Evolutionary conservation across 1,139 yeast genomes (phyloP), one percentile per base, ranked within the genome.

Genomic region (Yamadazyma jaroonii): DNA sequence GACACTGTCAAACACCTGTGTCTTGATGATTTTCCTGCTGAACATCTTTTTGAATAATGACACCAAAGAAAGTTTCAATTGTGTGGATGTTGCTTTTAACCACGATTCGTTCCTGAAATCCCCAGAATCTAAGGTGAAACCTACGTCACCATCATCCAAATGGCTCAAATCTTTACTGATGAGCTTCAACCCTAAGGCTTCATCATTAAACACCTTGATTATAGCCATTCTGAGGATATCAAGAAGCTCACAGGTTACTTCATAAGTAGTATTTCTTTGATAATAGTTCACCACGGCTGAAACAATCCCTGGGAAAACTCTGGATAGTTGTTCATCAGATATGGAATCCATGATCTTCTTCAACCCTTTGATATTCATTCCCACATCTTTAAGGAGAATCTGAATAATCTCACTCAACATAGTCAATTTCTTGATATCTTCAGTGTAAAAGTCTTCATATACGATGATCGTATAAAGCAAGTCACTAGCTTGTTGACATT

Each of bases 71-170:
- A 70, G 53, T 35, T 71, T 74, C 17, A 85, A 66, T 50, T 86
- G 92, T 24, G 65, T 62, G 2, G 83, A 66, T 0, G 90, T 81
- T 0, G 82, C 87, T 13, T 54, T 62, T 14, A 84, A 57, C 95
- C 95, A 86, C 8, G 76, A 54, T 9, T 62, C 59, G 2, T 79
- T 70, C 46, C 89, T 64, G 17, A 42, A 26, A 14, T 28, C 39
- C 4, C 23, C 33, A 9, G 22, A 6, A n/a, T 29, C 25, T 6
- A 32, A 8, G 3, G 34, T n/a, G 10, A 31, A 25, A 12, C 6
- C 6, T 4, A 25, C 14, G 6, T 25, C 28, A 10, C 9, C 27
- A 4, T 25, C 12, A 25, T n/a, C 11, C 13, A 12, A 12, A 4
- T 5, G 10, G 36, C 38, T 3, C 31, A 37, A 6, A 13, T 12